Evolutionary conservation across 2,329 filamentous ascomycete species (phyloP), one percentile per base, ranked within the genome.

Genomic region (Aspergillus novoparasiticus): DNA sequence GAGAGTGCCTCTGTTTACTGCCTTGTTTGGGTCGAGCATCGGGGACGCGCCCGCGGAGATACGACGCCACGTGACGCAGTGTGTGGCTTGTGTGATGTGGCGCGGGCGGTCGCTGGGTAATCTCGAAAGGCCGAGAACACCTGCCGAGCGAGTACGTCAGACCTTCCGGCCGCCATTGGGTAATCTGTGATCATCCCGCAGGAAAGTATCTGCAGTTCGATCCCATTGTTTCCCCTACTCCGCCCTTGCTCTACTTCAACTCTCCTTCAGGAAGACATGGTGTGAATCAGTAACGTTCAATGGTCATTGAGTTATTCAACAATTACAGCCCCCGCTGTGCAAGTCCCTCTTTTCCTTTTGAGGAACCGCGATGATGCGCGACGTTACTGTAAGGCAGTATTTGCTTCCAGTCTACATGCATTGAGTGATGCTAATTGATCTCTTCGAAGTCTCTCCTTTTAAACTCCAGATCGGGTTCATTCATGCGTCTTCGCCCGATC

Each of bases 301-400:
- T 65, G 69, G 54, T 54, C 53, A 55, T 65, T 71, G 67, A 68
- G 62, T 62, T 60, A 36, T 45, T 59, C 45, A 9, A 41, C 46
- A 63, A 64, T 60, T 65, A 58, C 63, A 63, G 64, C 68, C 63
- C 59, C 67, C 68, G 71, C 74, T 65, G 65, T 66, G 68, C 62
- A 68, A 69, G 69, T 64, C 71, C 64, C 67, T 69, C 68, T 41
- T 68, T 69, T 64, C 60, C 56, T 39, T 63, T 54, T 28, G 39
- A 60, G 58, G 39, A 70, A 36, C 65, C 61, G 58, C 64, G 64
- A 69, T 63, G 32, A 73, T 77, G 74, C 73, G 71, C 66, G 68
- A 71, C 69, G 64, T 70, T 64, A 71, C 70, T 54, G 76, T 78
- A 73, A 68, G 72, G 64, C 34, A 48, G 39, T 26, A 53, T 53